Percentiles rank a stretch among this genome's conserved stretches.
Conservation (phyloP, 305 asterid genomes). For the Euphrasia arctica region DNA sequence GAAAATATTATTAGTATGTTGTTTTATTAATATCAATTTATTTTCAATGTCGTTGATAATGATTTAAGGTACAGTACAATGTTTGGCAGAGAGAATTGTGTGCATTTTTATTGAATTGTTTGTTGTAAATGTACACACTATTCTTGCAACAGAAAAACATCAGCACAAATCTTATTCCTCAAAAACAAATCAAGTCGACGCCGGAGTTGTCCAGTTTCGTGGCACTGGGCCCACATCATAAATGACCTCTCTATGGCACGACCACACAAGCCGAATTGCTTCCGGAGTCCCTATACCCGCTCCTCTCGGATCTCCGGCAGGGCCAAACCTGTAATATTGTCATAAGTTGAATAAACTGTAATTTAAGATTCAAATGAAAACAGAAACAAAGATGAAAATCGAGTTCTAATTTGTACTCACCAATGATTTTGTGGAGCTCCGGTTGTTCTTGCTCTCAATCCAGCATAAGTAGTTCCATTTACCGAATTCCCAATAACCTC, state of each 20-base stretch:
- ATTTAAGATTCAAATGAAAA: background rate
- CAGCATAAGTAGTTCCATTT: slow-evolving; percentile 92
- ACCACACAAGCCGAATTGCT: slow-evolving; percentile 82
- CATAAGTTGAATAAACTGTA: background rate
- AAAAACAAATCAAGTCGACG: slow-evolving; percentile 20
- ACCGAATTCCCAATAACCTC: slow-evolving; percentile 81
- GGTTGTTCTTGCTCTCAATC: slow-evolving; percentile 87
- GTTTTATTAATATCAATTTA: too few species aligned
- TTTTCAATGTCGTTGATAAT: too few species aligned
- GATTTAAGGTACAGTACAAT: too few species aligned
- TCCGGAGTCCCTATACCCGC: slow-evolving; percentile 90
- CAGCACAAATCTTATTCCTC: background rate
- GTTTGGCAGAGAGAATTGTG: too few species aligned
- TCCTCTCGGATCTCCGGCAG: slow-evolving; percentile 84
- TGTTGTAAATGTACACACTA: background rate
- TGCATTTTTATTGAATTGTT: background rate
- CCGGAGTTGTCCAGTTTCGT: slow-evolving; percentile 49
- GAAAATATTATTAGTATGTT: too few species aligned
- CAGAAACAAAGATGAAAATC: background rate
- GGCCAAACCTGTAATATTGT: slow-evolving; percentile 62
- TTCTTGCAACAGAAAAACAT: background rate
- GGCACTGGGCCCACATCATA: slow-evolving; percentile 72
- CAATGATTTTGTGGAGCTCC: slow-evolving; percentile 99
- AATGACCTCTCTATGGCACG: slow-evolving; percentile 75
- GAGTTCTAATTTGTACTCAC: slow-evolving; percentile 30